Conservation (phyloP, 75 land plant genomes). For the Selaginella tamariscina region DNA sequence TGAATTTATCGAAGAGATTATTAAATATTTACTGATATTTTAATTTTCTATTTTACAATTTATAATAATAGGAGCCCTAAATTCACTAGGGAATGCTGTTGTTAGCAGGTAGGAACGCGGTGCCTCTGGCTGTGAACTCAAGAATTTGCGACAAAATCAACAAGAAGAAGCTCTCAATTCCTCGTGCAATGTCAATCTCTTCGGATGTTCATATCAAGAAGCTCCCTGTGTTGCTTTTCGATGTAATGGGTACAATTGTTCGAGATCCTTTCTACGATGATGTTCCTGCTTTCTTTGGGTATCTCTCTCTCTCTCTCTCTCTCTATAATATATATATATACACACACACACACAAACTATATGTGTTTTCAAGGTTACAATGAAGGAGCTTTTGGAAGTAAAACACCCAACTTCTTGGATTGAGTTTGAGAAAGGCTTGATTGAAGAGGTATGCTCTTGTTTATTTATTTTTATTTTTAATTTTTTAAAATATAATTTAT, state of each 20-base stretch:
- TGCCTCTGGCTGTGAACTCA: too few species aligned
- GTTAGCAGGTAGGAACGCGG: too few species aligned
- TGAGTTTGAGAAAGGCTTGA: conserved; percentile 81
- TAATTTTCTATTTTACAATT: too few species aligned
- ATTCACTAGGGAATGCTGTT: too few species aligned
- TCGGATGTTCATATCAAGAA: too few species aligned
- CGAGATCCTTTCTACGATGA: conserved; percentile 87
- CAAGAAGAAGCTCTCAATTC: too few species aligned
- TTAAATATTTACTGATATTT: too few species aligned
- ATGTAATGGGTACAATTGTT: conserved; percentile 90
- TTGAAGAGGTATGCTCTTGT: conserved; percentile 48
- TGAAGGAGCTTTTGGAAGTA: conserved; percentile 62
- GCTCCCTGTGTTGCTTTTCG: conserved; percentile 72
- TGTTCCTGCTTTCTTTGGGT: conserved; percentile 91
- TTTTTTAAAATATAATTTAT: not conserved
- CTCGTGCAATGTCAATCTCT: too few species aligned
- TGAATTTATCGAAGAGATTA: too few species aligned
- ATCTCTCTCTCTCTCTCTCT: conserved; percentile 6
- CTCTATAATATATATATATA: too few species aligned
- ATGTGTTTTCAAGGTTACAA: conserved; percentile 42
- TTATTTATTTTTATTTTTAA: not conserved
- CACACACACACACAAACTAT: not conserved
- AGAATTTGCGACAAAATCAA: too few species aligned
- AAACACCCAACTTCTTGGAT: conserved; percentile 95
- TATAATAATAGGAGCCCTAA: too few species aligned